phyloP scores from a whole-genome alignment of 2,329 filamentous ascomycete genomes.

The Paracorniculantispora psalliotae region DNA sequence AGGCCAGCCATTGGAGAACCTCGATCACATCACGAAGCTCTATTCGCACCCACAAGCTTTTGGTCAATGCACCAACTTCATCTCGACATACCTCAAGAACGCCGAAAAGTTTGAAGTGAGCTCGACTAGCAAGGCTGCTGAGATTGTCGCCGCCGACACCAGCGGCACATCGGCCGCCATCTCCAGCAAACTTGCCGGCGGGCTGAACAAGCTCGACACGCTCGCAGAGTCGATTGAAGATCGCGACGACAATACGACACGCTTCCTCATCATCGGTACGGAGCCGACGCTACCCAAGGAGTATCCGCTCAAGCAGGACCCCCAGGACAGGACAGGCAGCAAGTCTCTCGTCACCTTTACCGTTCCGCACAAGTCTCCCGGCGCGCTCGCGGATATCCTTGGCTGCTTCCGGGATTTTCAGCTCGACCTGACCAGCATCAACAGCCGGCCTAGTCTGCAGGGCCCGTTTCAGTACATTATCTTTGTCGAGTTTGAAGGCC shows the following conservation, averaged over 20 bases:
- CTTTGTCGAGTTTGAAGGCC: conserved; percentile 82
- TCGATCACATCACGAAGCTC: conserved; percentile 65
- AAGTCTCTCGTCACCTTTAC: conserved; percentile 84
- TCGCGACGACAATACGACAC: conserved; percentile 67
- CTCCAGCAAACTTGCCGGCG: conserved; percentile 67
- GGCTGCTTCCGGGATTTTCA: conserved; percentile 68
- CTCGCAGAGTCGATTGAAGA: conserved; percentile 70
- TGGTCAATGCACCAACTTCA: conserved; percentile 79
- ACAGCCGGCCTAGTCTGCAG: conserved; percentile 71
- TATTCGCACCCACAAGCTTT: conserved; percentile 96
- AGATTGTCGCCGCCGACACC: conserved; percentile 60
- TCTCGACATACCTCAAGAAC: conserved; percentile 62
- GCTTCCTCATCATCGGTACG: conserved; percentile 64
- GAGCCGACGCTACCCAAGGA: conserved; percentile 24
- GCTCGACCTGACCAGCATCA: conserved; percentile 87
- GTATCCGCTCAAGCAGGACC: conserved; percentile 23
- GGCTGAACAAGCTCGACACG: conserved; percentile 61
- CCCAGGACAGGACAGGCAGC: conserved; percentile 27
- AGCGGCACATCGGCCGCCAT: conserved; percentile 68
- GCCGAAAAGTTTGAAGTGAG: conserved; percentile 79
- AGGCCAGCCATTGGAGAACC: conserved; percentile 42
- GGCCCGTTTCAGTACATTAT: conserved; percentile 88
- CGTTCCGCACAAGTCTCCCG: conserved; percentile 69
- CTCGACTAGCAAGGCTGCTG: conserved; percentile 80
- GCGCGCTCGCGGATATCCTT: conserved; percentile 77